Evolutionary conservation across 441 rosid genomes (phyloP).

Genomic region (Pelargonium cotyledonis): DNA sequence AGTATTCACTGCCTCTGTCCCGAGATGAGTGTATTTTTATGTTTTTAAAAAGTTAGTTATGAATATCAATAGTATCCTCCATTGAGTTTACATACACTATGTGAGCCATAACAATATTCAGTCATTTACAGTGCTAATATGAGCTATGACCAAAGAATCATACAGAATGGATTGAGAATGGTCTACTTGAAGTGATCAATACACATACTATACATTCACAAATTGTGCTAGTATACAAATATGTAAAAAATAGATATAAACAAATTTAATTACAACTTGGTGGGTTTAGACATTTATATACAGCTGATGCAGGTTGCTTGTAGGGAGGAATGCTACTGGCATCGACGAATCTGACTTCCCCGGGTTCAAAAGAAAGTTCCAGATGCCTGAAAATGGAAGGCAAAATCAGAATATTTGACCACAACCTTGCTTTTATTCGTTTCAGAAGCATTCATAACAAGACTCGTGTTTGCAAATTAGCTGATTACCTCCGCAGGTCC

Average conservation of each 20-base stretch:
- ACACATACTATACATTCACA: background rate
- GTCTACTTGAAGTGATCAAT: background rate
- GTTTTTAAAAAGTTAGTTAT: no score
- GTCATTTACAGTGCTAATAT: no score
- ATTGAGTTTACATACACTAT: no score
- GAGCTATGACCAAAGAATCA: no score
- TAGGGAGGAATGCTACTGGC: constrained; percentile 57
- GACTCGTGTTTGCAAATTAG: background rate
- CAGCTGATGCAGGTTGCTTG: constrained; percentile 78
- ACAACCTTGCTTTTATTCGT: no score
- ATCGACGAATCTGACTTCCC: constrained; percentile 78
- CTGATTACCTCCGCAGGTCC: constrained; percentile 63
- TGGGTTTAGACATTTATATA: constrained; percentile 73
- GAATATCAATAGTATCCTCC: no score
- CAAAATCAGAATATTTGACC: background rate
- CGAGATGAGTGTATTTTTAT: no score
- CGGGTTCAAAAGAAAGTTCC: constrained; percentile 64
- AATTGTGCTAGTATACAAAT: background rate
- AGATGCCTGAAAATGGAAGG: constrained; percentile 47
- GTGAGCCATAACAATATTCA: no score
- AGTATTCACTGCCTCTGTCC: no score
- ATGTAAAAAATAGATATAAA: background rate
- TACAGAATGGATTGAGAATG: no score
- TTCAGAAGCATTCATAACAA: no score
- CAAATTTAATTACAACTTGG: constrained; percentile 53